Percentiles rank a stretch among this genome's conserved stretches.
Evolutionary conservation across 352 stramenopile species (phyloP).

Genomic region (Phytophthora pinifolia): DNA sequence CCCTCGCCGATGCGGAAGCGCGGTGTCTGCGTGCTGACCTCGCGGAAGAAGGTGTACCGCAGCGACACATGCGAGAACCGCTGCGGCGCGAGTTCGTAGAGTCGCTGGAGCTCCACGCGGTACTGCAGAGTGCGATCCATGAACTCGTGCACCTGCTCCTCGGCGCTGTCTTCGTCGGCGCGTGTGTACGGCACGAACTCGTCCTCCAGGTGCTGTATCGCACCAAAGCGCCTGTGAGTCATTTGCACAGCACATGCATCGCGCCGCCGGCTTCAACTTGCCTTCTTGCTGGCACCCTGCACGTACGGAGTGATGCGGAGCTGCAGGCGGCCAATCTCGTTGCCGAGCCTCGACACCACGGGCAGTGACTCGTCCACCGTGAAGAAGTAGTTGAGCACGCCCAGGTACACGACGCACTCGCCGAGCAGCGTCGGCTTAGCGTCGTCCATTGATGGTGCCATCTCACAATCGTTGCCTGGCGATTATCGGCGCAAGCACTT

Average conservation of each 20-base stretch:
- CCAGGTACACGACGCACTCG: constrained; percentile 56
- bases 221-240: constrained; percentile 6
- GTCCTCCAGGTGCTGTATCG: constrained; percentile 8
- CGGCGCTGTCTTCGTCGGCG: constrained; percentile 32
- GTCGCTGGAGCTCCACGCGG: constrained; percentile 28
- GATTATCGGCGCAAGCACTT: too few species aligned
- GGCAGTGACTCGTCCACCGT: constrained; percentile 40
- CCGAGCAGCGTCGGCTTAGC: constrained; percentile 36
- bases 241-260: not conserved
- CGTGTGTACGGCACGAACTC: constrained; percentile 40
- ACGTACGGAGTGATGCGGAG: constrained; percentile 46
- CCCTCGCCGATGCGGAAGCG: constrained; percentile 14
- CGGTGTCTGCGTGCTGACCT: constrained; percentile 32
- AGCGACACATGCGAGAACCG: constrained; percentile 44
- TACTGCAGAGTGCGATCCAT: constrained; percentile 59
- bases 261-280: constrained; percentile 30
- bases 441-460: constrained; percentile 4
- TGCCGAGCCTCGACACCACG: constrained; percentile 57
- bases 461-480: too few species aligned
- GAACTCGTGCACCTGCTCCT: constrained; percentile 55
- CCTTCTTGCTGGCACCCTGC: constrained; percentile 15
- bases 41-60: constrained; percentile 50
- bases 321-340: constrained; percentile 34
- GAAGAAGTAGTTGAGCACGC: constrained; percentile 69
- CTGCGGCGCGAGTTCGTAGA: constrained; percentile 27